These are phyloP conservation scores for Ramularia endophylla DNA, from an alignment of 2,329 filamentous ascomycete genomes.

Conservation along the genomic window DNA sequence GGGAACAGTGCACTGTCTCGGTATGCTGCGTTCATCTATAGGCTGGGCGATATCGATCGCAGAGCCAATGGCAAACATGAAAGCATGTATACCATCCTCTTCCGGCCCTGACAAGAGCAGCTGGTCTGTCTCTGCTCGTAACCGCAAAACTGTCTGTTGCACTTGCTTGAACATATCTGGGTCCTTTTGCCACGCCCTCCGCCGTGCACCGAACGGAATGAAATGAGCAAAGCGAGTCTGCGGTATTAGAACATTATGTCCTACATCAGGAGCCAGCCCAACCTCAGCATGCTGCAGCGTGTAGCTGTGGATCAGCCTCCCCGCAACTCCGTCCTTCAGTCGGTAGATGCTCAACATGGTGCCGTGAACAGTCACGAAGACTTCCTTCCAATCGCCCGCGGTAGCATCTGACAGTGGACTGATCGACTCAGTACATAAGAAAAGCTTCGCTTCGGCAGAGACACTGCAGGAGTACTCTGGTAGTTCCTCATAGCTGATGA, in stretches of 20 bases:
- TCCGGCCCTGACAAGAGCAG: slow-evolving; percentile 63
- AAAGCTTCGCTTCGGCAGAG: slow-evolving; percentile 25
- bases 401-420: slow-evolving; percentile 26
- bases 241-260: slow-evolving; percentile 48
- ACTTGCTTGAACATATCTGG: slow-evolving; percentile 41
- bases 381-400: slow-evolving; percentile 33
- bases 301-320: slow-evolving; percentile 59
- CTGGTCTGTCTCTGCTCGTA: slow-evolving; percentile 68
- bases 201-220: slow-evolving; percentile 35
- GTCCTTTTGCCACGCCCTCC: slow-evolving; percentile 40
- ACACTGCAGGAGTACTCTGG: slow-evolving; percentile 32
- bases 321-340: slow-evolving; percentile 52
- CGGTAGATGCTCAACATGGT: slow-evolving; percentile 63
- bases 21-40: slow-evolving; percentile 59
- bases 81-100: slow-evolving; percentile 59
- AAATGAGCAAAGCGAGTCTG: slow-evolving; percentile 42
- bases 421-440: slow-evolving; percentile 29
- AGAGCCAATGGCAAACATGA: slow-evolving; percentile 64
- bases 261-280: slow-evolving; percentile 66
- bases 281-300: slow-evolving; percentile 69
- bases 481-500: slow-evolving; percentile 23
- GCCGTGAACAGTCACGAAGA: slow-evolving; percentile 60
- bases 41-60: slow-evolving; percentile 66
- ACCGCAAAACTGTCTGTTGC: slow-evolving; percentile 58
- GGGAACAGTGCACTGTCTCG: slow-evolving; percentile 42